Evolutionary conservation across 345 rosid species (phyloP).

Genomic region (Corymbia maculata): DNA sequence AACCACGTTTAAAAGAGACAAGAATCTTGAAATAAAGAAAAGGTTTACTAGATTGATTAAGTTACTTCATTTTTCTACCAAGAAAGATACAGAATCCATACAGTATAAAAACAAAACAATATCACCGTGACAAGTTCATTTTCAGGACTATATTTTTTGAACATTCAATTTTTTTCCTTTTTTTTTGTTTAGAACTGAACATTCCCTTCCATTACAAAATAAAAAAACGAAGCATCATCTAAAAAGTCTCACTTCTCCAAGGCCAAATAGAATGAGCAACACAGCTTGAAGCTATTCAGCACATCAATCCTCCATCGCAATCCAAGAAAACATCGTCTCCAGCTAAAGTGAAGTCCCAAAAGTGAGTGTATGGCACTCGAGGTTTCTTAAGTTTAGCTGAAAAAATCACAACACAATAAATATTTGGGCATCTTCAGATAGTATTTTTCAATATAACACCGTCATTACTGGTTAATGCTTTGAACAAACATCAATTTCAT

Average conservation of each 20-base stretch:
- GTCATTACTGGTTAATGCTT: background rate
- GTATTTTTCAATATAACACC: background rate
- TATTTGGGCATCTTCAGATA: background rate
- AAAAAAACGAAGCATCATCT: background rate
- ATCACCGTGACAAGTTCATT: background rate
- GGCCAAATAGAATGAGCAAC: background rate
- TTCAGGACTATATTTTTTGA: background rate
- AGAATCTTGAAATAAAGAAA: background rate
- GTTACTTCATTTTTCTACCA: background rate
- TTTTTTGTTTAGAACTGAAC: background rate
- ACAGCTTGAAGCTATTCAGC: background rate
- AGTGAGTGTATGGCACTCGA: slow-evolving; percentile 73
- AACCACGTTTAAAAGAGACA: background rate
- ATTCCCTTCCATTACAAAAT: background rate
- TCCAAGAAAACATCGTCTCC: background rate
- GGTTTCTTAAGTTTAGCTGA: slow-evolving; percentile 73
- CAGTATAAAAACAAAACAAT: background rate
- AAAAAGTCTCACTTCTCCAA: background rate
- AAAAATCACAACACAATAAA: background rate
- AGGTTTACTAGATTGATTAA: background rate
- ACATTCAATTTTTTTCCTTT: background rate
- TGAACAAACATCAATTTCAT: background rate
- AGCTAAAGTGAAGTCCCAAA: slow-evolving; percentile 40
- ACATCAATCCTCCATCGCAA: background rate
- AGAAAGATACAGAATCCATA: background rate